Evolutionary conservation across 768 basidiomycete genomes (phyloP).

Genomic region (Pulveroboletus ravenelii): DNA sequence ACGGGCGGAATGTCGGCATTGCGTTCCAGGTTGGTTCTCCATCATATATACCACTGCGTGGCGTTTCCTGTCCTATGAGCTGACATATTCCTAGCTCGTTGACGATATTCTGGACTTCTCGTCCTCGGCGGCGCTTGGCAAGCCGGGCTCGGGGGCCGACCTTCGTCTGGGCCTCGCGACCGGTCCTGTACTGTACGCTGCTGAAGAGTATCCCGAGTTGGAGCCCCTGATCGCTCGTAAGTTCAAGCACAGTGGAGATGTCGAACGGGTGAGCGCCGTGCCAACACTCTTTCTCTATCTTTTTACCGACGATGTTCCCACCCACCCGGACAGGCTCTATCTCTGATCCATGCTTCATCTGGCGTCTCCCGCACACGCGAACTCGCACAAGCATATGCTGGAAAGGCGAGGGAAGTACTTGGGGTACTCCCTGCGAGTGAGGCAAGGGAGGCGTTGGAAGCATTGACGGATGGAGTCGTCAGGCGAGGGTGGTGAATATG

Average conservation of each 20-base stretch:
- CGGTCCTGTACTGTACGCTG: slow-evolving; percentile 81
- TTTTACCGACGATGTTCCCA: not conserved
- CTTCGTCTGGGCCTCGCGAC: slow-evolving; percentile 80
- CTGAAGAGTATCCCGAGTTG: slow-evolving; percentile 76
- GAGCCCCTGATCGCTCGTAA: slow-evolving; percentile 74
- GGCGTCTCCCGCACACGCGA: slow-evolving; percentile 75
- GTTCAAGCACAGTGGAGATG: slow-evolving; percentile 74
- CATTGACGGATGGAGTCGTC: slow-evolving; percentile 63
- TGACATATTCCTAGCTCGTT: slow-evolving; percentile 58
- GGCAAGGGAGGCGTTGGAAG: slow-evolving; percentile 70
- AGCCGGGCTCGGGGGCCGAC: slow-evolving; percentile 80
- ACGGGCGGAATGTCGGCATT: slow-evolving; percentile 85
- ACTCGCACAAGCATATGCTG: slow-evolving; percentile 71
- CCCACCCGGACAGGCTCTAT: slow-evolving; percentile 47
- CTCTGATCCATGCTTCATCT: slow-evolving; percentile 54
- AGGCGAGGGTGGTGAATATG: slow-evolving; percentile 46
- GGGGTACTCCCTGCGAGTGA: slow-evolving; percentile 74
- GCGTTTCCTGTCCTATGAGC: not conserved
- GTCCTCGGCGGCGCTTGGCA: slow-evolving; percentile 73
- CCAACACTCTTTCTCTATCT: not conserved
- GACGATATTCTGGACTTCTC: slow-evolving; percentile 96
- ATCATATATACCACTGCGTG: not conserved
- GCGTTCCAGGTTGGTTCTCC: slow-evolving; percentile 79
- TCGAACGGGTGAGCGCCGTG: slow-evolving; percentile 56
- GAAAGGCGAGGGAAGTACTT: slow-evolving; percentile 69